Base-by-base conservation (phyloP, 768 basidiomycete species). In the Scleroderma citrinum region DNA sequence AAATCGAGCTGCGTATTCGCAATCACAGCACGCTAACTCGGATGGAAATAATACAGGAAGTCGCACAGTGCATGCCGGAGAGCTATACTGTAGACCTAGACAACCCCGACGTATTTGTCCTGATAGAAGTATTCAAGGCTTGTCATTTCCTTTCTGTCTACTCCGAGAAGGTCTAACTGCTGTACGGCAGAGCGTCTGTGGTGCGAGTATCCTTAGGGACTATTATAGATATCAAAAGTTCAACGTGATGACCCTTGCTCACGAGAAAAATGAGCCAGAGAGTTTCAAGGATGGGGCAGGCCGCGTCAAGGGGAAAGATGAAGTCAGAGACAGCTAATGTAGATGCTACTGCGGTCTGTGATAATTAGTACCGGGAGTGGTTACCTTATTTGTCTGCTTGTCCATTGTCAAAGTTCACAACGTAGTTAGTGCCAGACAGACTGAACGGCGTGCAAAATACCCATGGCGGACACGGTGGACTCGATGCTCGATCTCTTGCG, bases 401-500 rank as follows among this genome's bases (percentile, higher is more conserved):
- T 29, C 8, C 26, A n/a, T n/a, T n/a, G n/a, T n/a, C 8, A 23
- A 41, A n/a, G 42, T 10, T 29, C 42, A n/a, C 20, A 10, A 29
- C 16, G 20, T 14, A 29, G 26, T 19, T 13, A 24, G 42, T 8
- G 26, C 42, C 8, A 29, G 26, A 29, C 26, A 29, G 26, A 29
- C 26, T 8, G 26, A 29, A 29, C 4, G 26, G 26, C 21, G 26
- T 7, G 26, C 42, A 34, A 45, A 31, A 20, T 19, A 42, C 47
- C 44, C 56, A 87, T 86, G 86, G 73, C 76, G 42, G 90, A 92
- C 68, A 74, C 86, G 51, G 80, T 92, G 41, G 90, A 93, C 61
- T 87, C 90, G 48, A 92, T 95, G 83, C 83, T 98, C 35, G 95
- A 98, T 71, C 80, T 97, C 42, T 87, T 94, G 80, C 82, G 96